Evolutionary conservation across 768 basidiomycete genomes (phyloP), one percentile per base, ranked within the genome.

Genomic region (Coprinopsis strossmayeri): DNA sequence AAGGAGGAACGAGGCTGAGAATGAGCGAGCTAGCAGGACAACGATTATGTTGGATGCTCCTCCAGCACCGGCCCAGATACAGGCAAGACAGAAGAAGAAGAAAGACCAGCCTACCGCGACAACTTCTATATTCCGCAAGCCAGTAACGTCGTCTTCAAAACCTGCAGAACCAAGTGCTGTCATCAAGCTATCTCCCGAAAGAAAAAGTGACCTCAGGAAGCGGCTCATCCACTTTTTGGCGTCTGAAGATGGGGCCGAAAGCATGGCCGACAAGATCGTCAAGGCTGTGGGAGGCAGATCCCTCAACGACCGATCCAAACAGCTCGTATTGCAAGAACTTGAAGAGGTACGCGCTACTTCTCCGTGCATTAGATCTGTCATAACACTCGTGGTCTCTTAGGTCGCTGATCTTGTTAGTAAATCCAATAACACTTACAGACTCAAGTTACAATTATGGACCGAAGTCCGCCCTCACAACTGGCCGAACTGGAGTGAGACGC

Each of bases 381-480:
- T 26, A 20, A 23, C 24, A 20, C 28, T 37, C 24, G 52, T 53
- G 47, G 23, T 37, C 50, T n/a, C n/a, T n/a, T 25, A 84, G 82
- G 61, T 84, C 15, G 82, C 74, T 3, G 81, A 82, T 49, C 68
- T 65, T 28, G 55, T 58, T 34, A 11, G 30, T 18, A 64, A 69
- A 5, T 61, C 69, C 1, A 44, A 55, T 5, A 67, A 68, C 49
- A 56, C 54, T 0, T 88, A 82, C 72, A 57, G 65, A 26, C 76
- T 87, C 51, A 84, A 79, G 53, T 64, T 71, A 20, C 58, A 63
- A 17, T 66, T 77, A 2, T 89, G 86, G 85, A 69, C 69, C 27
- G 81, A 88, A 57, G 81, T 87, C 21, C 79, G 83, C 4, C 87
- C 87, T 0, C 80, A 72, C 49, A 82, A 80, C 52, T 84, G 76